A percentile compares a stretch with the other conserved stretches of the same genome.
phyloP scores from a whole-genome alignment of 441 rosid species.

The Populus hybrid region DNA sequence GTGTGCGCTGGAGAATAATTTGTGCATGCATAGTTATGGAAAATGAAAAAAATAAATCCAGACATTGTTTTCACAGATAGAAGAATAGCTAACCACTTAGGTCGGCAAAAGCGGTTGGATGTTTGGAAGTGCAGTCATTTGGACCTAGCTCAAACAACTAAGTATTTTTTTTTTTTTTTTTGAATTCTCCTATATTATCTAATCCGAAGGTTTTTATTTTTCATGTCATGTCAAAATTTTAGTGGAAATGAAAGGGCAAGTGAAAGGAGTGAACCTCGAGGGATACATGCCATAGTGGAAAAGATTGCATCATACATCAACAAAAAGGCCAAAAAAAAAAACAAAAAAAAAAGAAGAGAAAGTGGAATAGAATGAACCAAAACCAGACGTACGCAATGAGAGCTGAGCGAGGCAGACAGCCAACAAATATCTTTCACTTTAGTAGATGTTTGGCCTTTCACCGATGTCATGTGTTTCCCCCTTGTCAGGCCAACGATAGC shows the following conservation, averaged over 20 bases:
- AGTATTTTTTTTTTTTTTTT: too few species aligned
- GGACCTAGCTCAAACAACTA: too few species aligned
- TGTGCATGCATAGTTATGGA: too few species aligned
- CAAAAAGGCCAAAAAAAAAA: too few species aligned
- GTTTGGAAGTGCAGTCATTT: too few species aligned
- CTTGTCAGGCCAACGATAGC: neutral
- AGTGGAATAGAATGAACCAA: neutral
- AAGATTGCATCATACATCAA: neutral
- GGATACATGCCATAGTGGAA: neutral
- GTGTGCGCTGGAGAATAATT: too few species aligned
- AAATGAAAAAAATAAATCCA: too few species aligned
- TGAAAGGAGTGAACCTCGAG: neutral
- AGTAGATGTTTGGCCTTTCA: neutral
- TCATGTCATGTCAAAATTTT: neutral
- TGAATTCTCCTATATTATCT: too few species aligned
- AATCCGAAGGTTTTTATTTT: neutral
- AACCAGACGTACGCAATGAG: neutral
- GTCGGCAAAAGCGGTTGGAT: too few species aligned
- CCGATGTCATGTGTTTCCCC: neutral
- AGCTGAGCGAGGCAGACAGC: conserved; percentile 7
- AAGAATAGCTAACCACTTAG: too few species aligned
- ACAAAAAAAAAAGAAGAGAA: too few species aligned
- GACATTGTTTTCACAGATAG: too few species aligned
- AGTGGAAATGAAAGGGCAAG: neutral
- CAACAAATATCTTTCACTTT: conserved; percentile 20